These are phyloP conservation scores for Tricladium varicosporioides DNA, from an alignment of 2,329 filamentous ascomycete species.

Conservation along the genomic window DNA sequence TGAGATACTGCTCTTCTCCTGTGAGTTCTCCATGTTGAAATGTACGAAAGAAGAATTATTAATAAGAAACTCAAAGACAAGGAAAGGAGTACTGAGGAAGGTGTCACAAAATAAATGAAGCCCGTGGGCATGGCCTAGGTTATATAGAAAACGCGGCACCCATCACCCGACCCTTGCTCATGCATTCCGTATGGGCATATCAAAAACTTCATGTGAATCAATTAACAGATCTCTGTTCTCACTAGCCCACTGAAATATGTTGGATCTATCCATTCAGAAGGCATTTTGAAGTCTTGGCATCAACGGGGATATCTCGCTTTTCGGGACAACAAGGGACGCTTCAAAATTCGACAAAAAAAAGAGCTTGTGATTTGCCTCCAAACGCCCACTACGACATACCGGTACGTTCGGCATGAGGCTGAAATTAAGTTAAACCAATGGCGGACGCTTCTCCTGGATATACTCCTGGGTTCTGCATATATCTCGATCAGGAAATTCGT, in stretches of 20 bases:
- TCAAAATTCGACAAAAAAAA: not conserved
- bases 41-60: not conserved
- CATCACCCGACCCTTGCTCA: not conserved
- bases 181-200: constrained; percentile 5
- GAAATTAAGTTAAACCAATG: not conserved
- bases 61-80: not conserved
- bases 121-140: not conserved
- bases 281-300: constrained; percentile 18
- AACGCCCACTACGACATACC: constrained; percentile 6
- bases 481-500: no score
- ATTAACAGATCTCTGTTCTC: not conserved
- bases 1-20: constrained; percentile 3
- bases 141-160: not conserved
- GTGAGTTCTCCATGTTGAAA: constrained; percentile 2
- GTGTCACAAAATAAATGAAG: not conserved
- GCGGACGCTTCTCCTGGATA: not conserved
- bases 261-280: constrained; percentile 14
- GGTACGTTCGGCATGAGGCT: constrained; percentile 6
- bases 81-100: not conserved
- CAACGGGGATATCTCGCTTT: constrained; percentile 24
- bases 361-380: constrained; percentile 3
- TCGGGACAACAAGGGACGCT: constrained; percentile 3
- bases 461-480: not conserved
- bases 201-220: constrained; percentile 11
- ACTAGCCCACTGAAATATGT: constrained; percentile 10